Conservation (phyloP, 768 basidiomycete species). For the Suillus tomentosus region DNA sequence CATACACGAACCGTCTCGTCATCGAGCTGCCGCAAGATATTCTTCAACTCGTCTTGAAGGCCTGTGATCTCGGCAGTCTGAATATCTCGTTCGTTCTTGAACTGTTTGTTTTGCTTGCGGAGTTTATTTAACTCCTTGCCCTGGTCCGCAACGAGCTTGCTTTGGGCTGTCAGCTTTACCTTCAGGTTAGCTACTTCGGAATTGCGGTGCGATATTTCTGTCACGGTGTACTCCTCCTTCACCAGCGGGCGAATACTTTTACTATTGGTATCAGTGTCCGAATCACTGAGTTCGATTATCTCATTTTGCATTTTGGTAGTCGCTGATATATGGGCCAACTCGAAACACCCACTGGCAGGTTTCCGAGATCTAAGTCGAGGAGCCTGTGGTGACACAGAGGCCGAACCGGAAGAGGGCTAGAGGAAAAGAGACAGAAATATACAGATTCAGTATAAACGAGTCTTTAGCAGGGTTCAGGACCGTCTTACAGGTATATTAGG, state of each 20-base stretch:
- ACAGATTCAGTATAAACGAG: neutral
- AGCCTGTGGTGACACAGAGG: neutral
- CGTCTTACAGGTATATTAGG: neutral
- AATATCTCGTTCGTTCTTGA: slow-evolving; percentile 5
- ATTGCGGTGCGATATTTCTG: neutral
- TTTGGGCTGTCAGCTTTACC: neutral
- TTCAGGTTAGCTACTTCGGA: neutral
- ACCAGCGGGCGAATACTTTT: neutral
- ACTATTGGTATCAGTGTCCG: neutral
- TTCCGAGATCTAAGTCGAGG: neutral
- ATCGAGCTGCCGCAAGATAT: slow-evolving; percentile 1
- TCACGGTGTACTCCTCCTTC: neutral
- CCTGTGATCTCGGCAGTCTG: slow-evolving; percentile 11
- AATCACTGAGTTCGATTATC: slow-evolving; percentile 9
- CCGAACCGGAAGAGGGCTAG: neutral
- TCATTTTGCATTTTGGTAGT: slow-evolving; percentile 5
- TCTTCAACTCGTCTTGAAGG: slow-evolving; percentile 11
- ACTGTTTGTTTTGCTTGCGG: slow-evolving; percentile 6
- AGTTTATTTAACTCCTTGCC: slow-evolving; percentile 6
- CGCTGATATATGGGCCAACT: neutral
- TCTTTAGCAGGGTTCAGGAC: neutral
- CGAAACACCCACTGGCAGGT: neutral
- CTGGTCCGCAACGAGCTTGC: slow-evolving; percentile 1
- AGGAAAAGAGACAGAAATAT: neutral
- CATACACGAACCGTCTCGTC: slow-evolving; percentile 5